Percentiles rank a stretch among this genome's conserved stretches.
Evolutionary conservation across 2,329 filamentous ascomycete genomes (phyloP).

Genomic region (Phialophora tarda): DNA sequence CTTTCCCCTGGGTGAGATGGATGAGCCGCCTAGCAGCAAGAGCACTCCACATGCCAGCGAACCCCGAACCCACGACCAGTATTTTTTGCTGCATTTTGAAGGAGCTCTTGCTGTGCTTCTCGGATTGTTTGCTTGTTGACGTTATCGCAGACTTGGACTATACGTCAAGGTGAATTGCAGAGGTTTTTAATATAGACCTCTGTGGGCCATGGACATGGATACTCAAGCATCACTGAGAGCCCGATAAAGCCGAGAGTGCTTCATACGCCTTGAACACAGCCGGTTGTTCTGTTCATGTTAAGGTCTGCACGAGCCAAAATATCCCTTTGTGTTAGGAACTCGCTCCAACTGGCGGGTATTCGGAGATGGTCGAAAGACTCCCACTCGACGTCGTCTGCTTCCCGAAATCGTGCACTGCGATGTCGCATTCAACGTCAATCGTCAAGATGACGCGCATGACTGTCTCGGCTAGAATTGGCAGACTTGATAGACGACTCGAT

Average conservation of each 20-base stretch:
- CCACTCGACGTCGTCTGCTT: not conserved
- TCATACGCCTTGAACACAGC: not conserved
- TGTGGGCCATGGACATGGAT: not conserved
- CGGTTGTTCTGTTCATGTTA: not conserved
- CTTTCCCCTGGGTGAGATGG: slow-evolving; percentile 29
- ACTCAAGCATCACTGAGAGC: not conserved
- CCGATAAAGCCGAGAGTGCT: not conserved
- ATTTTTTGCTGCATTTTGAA: slow-evolving; percentile 31
- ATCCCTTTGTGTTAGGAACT: not conserved
- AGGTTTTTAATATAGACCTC: not conserved
- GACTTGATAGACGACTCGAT: not conserved
- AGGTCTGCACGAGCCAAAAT: not conserved
- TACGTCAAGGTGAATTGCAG: not conserved
- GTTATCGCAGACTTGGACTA: not conserved
- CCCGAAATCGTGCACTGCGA: not conserved
- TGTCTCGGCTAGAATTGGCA: not conserved
- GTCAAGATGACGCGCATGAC: not conserved
- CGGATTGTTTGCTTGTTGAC: not conserved
- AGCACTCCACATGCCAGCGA: slow-evolving; percentile 49
- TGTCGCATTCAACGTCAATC: not conserved
- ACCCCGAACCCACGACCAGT: slow-evolving; percentile 45
- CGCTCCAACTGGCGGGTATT: slow-evolving; percentile 1
- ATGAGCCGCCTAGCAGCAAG: slow-evolving; percentile 46
- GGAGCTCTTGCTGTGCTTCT: not conserved
- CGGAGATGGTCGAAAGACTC: slow-evolving; percentile 4